A percentile compares a stretch with the other conserved stretches of the same genome.
Conservation (phyloP, 1,284 basidiomycete species). For the Leccinum pachyderme region DNA sequence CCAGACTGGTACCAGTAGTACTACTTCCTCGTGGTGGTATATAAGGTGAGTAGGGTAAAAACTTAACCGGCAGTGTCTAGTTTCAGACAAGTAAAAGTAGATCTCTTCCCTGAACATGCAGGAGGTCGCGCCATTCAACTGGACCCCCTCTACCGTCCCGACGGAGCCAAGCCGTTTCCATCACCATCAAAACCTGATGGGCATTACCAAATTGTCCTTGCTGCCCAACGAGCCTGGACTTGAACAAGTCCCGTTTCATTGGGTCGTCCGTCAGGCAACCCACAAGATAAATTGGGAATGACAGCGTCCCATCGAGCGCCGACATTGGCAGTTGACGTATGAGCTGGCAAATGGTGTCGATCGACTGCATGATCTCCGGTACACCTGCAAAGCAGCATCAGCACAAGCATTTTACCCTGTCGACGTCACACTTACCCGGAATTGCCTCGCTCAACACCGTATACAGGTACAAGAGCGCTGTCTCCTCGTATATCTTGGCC, state of each 20-base stretch:
- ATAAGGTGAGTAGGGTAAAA: constrained; percentile 27
- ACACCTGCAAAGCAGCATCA: constrained; percentile 48
- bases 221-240: constrained; percentile 51
- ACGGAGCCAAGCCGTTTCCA: constrained; percentile 67
- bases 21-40: constrained; percentile 8
- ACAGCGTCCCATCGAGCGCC: constrained; percentile 59
- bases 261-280: constrained; percentile 70
- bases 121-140: constrained; percentile 62
- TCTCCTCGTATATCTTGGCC: constrained; percentile 63
- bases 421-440: constrained; percentile 48
- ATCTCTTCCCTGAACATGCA: constrained; percentile 34
- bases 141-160: constrained; percentile 51
- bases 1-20: constrained; percentile 16
- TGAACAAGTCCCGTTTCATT: constrained; percentile 57
- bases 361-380: constrained; percentile 62
- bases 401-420: constrained; percentile 10
- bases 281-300: constrained; percentile 70
- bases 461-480: constrained; percentile 67
- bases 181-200: constrained; percentile 55
- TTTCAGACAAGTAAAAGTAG: constrained; percentile 32
- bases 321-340: constrained; percentile 55
- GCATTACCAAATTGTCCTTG: constrained; percentile 64
- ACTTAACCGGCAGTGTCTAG: not conserved
- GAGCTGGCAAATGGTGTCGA: constrained; percentile 51
- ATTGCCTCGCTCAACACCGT: constrained; percentile 66